Percentiles rank a stretch among this genome's conserved stretches.
Evolutionary conservation across 2,329 filamentous ascomycete genomes (phyloP).

Genomic region (Colletotrichum eremochloae): DNA sequence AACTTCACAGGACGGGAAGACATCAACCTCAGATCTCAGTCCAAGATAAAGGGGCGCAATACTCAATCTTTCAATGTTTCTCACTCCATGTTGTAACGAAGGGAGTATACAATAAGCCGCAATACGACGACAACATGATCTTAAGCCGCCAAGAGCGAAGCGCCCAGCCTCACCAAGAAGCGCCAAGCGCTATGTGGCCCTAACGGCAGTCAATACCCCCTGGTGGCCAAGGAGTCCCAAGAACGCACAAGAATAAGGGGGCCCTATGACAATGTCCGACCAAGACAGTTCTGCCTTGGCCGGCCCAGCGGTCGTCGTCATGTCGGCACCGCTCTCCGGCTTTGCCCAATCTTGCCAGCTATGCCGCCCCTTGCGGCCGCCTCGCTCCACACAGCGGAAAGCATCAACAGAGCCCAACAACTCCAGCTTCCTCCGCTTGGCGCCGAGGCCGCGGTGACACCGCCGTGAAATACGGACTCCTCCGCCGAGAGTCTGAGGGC

Average conservation of each 20-base stretch:
- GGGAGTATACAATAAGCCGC: not conserved
- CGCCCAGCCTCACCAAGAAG: constrained; percentile 38
- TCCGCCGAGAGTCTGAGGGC: constrained; percentile 28
- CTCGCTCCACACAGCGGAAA: constrained; percentile 10
- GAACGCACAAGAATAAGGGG: constrained; percentile 3
- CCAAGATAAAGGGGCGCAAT: not conserved
- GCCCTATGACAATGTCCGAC: constrained; percentile 10
- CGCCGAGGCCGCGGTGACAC: constrained; percentile 32
- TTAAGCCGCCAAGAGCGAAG: constrained; percentile 32
- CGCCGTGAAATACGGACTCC: constrained; percentile 24
- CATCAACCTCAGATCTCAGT: not conserved
- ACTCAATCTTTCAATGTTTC: not conserved
- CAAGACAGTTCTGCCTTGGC: constrained; percentile 30
- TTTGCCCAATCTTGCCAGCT: constrained; percentile 1
- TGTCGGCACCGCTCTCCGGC: constrained; percentile 3
- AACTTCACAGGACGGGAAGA: too few relatives aligned
- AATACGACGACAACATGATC: constrained; percentile 16
- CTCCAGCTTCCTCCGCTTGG: constrained; percentile 28
- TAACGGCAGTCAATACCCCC: constrained; percentile 23
- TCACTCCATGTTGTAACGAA: not conserved
- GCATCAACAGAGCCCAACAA: not conserved
- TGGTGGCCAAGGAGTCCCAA: constrained; percentile 32
- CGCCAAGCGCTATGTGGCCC: constrained; percentile 25
- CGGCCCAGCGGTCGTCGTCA: constrained; percentile 25
- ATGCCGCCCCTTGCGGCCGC: not conserved